These are phyloP conservation scores for Sporothrix protearum DNA, from an alignment of 2,329 filamentous ascomycete genomes.

Conservation along the genomic window DNA sequence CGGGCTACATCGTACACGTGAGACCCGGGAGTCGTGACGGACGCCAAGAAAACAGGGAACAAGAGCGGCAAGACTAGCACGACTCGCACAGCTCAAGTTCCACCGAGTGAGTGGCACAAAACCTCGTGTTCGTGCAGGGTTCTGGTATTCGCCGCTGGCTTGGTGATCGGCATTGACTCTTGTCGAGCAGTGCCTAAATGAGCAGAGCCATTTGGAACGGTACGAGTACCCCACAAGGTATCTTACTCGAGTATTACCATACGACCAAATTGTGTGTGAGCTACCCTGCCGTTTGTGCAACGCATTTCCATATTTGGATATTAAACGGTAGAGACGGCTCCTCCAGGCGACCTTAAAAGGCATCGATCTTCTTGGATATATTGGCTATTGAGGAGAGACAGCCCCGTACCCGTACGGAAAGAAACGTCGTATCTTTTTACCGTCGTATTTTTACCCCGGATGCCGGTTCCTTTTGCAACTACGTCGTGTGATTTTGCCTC, in stretches of 20 bases:
- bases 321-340: neutral
- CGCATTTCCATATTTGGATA: neutral
- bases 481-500: neutral
- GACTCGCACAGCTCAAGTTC: neutral
- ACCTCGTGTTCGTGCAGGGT: slow-evolving; percentile 14
- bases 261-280: neutral
- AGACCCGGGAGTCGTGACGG: slow-evolving; percentile 1
- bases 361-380: neutral
- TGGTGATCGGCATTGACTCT: neutral
- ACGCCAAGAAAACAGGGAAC: slow-evolving; percentile 8
- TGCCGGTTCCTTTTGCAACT: neutral
- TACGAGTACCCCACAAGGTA: neutral
- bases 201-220: neutral
- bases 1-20: no score
- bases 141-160: neutral
- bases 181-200: neutral
- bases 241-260: no score
- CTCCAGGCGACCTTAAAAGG: neutral
- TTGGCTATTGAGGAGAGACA: neutral
- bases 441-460: slow-evolving; percentile 3
- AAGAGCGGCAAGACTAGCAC: neutral
- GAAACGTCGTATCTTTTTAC: slow-evolving; percentile 4
- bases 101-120: neutral
- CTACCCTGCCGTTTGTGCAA: neutral
- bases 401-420: neutral